phyloP scores from a whole-genome alignment of 164 flowering plant genomes.

The Stephania yunnanensis region DNA sequence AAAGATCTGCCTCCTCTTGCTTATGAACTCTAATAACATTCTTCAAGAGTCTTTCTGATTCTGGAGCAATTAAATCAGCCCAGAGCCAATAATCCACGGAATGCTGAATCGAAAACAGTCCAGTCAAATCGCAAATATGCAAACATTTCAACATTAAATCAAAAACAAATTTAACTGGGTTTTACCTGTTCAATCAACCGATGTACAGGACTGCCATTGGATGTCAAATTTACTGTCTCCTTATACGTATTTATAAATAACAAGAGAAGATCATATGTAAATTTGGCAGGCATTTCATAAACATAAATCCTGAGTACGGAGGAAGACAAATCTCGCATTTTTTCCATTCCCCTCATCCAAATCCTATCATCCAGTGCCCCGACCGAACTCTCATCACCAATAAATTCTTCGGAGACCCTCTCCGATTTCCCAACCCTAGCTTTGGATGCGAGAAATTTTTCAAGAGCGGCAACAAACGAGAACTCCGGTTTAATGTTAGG shows the following conservation, averaged over 20 bases:
- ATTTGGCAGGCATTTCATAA: conserved; percentile 86
- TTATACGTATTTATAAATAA: conserved; percentile 63
- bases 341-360: conserved; percentile 41
- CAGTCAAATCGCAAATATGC: not conserved
- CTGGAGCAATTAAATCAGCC: conserved; percentile 91
- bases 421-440: conserved; percentile 15
- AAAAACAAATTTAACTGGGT: not conserved
- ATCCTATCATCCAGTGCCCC: conserved; percentile 42
- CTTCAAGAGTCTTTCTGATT: conserved; percentile 74
- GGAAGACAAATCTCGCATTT: conserved; percentile 23
- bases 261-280: conserved; percentile 85
- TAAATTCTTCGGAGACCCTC: conserved; percentile 27
- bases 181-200: conserved; percentile 88
- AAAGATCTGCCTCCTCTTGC: conserved; percentile 90
- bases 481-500: conserved; percentile 29
- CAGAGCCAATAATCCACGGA: conserved; percentile 96
- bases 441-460: conserved; percentile 43
- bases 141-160: not conserved
- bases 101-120: conserved; percentile 48
- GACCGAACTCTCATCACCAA: conserved; percentile 20
- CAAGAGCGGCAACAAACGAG: conserved; percentile 75
- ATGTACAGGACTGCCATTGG: conserved; percentile 99
- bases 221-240: conserved; percentile 78
- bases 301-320: conserved; percentile 67
- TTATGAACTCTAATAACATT: conserved; percentile 67